Conservation (phyloP, 75 land plant species). For the Ceratopteris richardii region DNA sequence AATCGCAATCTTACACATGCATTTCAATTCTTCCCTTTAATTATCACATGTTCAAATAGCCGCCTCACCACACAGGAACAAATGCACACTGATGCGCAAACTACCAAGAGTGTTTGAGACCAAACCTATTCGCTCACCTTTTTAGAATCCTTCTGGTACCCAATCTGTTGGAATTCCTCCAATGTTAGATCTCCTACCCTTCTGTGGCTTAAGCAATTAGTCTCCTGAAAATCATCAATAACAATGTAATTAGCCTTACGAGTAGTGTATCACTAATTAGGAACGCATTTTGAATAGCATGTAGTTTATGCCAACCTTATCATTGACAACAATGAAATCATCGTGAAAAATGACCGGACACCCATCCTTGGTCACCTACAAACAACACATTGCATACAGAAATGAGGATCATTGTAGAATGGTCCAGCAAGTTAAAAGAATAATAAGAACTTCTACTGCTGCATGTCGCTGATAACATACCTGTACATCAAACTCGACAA, state of each 20-base stretch:
- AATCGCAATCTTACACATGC: too few relatives aligned
- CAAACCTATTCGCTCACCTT: not conserved
- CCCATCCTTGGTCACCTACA: constrained; percentile 71
- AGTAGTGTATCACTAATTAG: too few relatives aligned
- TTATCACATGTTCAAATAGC: not conserved
- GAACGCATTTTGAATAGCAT: too few relatives aligned
- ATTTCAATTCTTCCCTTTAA: too few relatives aligned
- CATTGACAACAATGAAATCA: constrained; percentile 54
- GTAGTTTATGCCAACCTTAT: constrained; percentile 29
- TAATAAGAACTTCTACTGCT: not conserved
- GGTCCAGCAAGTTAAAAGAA: not conserved
- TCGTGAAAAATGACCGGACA: constrained; percentile 87
- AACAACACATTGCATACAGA: too few relatives aligned
- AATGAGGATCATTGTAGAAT: too few relatives aligned
- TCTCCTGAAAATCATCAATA: not conserved
- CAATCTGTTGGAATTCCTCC: constrained; percentile 55
- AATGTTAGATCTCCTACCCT: constrained; percentile 47
- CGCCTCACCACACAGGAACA: not conserved
- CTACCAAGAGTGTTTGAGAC: too few relatives aligned
- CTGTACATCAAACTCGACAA: constrained; percentile 97
- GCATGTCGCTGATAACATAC: constrained; percentile 17
- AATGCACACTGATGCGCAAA: too few relatives aligned
- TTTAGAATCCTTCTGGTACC: constrained; percentile 39
- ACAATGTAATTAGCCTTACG: too few relatives aligned
- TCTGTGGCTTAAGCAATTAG: constrained; percentile 28